phyloP scores from a whole-genome alignment of 306 rosid species.

The Quercus gilva region DNA sequence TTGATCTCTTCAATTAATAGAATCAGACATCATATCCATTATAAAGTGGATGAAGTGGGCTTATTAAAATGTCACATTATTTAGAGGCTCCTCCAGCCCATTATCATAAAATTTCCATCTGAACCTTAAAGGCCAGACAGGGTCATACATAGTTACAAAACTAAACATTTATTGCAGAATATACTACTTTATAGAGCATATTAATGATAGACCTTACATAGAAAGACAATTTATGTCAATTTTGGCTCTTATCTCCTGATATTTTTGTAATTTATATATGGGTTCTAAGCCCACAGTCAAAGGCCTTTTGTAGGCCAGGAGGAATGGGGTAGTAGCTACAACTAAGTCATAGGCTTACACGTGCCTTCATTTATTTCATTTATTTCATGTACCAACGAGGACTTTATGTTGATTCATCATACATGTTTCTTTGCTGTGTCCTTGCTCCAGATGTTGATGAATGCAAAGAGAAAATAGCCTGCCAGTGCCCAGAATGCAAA shows the following conservation, averaged over 20 bases:
- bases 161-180: not conserved
- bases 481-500: constrained; percentile 83
- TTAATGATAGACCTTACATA: not conserved
- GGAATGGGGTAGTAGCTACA: not conserved
- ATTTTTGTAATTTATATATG: not conserved
- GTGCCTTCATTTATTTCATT: not conserved
- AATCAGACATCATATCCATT: not conserved
- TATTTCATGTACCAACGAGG: not conserved
- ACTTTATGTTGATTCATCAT: not conserved
- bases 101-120: not conserved
- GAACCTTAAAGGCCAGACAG: not conserved
- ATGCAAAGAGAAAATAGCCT: constrained; percentile 69
- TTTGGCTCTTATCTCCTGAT: not conserved
- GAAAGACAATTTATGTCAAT: not conserved
- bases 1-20: constrained; percentile 1
- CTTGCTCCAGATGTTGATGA: constrained; percentile 73
- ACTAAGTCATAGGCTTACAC: not conserved
- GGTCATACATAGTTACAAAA: not conserved
- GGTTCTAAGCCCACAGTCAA: not conserved
- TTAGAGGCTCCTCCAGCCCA: not conserved
- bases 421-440: constrained; percentile 15
- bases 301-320: not conserved
- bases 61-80: not conserved
- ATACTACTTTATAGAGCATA: not conserved
- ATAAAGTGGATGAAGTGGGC: not conserved